These are phyloP conservation scores for Rhododendron mucronatum DNA, from an alignment of 148 eudicot genomes.

Conservation along the genomic window DNA sequence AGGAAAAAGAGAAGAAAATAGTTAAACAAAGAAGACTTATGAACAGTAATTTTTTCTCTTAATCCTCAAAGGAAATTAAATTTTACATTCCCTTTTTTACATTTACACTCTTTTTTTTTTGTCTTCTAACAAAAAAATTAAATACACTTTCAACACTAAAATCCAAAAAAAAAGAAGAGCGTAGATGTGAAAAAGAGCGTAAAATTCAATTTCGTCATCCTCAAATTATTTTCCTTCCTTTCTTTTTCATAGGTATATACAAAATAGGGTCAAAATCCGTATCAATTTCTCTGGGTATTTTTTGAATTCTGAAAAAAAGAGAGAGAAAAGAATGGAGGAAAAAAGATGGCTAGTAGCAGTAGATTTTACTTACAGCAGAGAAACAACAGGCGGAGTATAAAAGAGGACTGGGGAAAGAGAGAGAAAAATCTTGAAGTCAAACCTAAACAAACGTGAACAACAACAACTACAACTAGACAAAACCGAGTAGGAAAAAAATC, in stretches of 20 bases:
- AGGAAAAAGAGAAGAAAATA: not conserved
- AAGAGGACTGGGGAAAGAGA: not conserved
- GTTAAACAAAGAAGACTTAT: too few species aligned
- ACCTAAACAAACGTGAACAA: not conserved
- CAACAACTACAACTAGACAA: not conserved
- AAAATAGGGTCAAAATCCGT: not conserved
- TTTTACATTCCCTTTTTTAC: too few species aligned
- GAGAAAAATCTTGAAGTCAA: constrained; percentile 16
- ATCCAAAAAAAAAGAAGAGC: too few species aligned
- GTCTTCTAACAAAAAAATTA: too few species aligned
- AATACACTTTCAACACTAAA: too few species aligned
- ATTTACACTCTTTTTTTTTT: too few species aligned
- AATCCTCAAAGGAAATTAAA: too few species aligned
- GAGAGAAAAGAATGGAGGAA: not conserved
- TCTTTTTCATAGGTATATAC: too few species aligned
- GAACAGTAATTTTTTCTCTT: too few species aligned
- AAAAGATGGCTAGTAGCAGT: not conserved
- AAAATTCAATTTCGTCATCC: too few species aligned
- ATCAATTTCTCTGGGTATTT: not conserved
- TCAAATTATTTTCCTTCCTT: too few species aligned
- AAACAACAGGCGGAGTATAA: constrained; percentile 5
- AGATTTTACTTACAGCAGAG: not conserved
- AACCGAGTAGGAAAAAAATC: not conserved
- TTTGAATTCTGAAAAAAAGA: not conserved
- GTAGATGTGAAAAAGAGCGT: too few species aligned